Base-by-base conservation (phyloP, 2,329 filamentous ascomycete genomes). In the Lachnellula occidentalis region DNA sequence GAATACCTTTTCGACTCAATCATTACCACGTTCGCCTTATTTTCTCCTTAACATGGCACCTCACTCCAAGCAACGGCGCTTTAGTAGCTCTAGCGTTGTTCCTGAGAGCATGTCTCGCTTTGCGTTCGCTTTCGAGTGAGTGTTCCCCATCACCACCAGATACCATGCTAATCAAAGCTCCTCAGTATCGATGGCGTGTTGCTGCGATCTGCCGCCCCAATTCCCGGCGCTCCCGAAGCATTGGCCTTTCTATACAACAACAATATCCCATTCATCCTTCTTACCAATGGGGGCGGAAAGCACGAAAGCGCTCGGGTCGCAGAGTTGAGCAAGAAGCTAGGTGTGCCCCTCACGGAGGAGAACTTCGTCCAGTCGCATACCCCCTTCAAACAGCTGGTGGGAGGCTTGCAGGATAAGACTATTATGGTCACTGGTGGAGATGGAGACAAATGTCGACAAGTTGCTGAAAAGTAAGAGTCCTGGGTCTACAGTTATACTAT, bases 281-380 rank as follows among this genome's bases (percentile, higher is more conserved):
- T 99, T 59, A 99, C 94, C 56, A 99, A 99, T 72, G 94, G 94
- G 63, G 94, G 94, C 42, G 94, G 94, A 55, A 90, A 87, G 67
- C 82, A 85, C 59, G 92, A 97, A 72, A 76, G 75, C 2, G 85
- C 88, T 55, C 82, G 90, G 17, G 86, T 90, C 31, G 75, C 75
- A 7, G 86, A 92, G 57, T 77, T 95, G 51, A 85, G 81, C 62
- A 70, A 78, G 43, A 83, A 83, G 62, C 78, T 95, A 6, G 76
- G 80, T 24, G 75, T 91, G 1, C 72, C 77, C 15, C 75, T 94
- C 43, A 79, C 85, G 39, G 79, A 79, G 14, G 80, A 79, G 58
- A 86, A 87, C 71, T 90, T 95, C 66, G 79, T 97, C 45, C 89
- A 96, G 70, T 92, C 88, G 22, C 92, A 99, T 72, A 96, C 92